phyloP scores from a whole-genome alignment of 306 rosid species.

The Dicorynia guianensis region DNA sequence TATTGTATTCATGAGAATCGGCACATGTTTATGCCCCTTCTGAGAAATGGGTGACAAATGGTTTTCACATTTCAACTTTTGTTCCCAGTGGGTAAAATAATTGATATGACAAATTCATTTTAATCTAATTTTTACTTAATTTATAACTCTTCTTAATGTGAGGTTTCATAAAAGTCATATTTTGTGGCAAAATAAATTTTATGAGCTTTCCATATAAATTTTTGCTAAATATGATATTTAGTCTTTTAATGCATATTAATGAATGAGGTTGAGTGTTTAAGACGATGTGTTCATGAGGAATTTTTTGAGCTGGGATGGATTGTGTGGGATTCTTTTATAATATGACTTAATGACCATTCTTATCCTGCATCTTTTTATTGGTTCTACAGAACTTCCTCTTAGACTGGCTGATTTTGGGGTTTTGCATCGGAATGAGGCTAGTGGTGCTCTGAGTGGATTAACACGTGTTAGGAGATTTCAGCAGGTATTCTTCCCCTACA shows the following conservation, averaged over 20 bases:
- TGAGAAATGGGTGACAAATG: background rate
- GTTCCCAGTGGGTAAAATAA: too few species aligned
- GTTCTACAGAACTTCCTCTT: conserved; percentile 89
- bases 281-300: background rate
- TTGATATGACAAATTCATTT: too few species aligned
- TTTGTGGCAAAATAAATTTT: too few species aligned
- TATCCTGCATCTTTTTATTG: conserved; percentile 17
- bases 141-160: too few species aligned
- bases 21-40: conserved; percentile 1
- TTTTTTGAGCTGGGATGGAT: conserved; percentile 1
- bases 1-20: conserved; percentile 12
- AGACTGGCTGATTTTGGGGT: conserved; percentile 97
- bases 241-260: background rate
- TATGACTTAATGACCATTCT: background rate
- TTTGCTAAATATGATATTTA: conserved; percentile 1
- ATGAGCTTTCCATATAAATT: conserved; percentile 2
- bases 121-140: too few species aligned
- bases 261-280: conserved; percentile 11
- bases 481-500: conserved; percentile 66
- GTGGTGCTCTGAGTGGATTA: conserved; percentile 96
- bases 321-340: background rate
- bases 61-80: too few species aligned
- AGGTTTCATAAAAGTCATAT: too few species aligned
- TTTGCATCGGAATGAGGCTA: conserved; percentile 97
- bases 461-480: conserved; percentile 97